Evolutionary conservation across 1,284 basidiomycete species (phyloP), one percentile per base, ranked within the genome.

Genomic region (Laetiporus sulphureus): DNA sequence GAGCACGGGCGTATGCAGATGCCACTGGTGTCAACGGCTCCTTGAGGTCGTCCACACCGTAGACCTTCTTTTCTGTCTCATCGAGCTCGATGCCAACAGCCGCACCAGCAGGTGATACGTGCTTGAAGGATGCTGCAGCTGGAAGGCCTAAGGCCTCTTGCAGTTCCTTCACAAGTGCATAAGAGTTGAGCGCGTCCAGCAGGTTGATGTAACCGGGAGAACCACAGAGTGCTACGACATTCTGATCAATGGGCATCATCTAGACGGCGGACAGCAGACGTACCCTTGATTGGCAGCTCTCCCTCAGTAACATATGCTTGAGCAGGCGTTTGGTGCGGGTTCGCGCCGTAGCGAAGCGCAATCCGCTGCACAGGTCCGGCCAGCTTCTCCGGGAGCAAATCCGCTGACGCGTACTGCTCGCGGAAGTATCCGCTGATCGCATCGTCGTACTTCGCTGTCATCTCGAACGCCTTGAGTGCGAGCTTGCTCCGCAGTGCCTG

Each of bases 151-250:
- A 79, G 1, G 88, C 89, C 53, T 83, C 84, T 38, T 92, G 83
- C 8, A 99, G 78, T 64, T 99, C 95, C 60, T 87, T 91, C 48
- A 99, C 95, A 36, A 99, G 80, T 1, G 91, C 95, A 64, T 89
- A 99, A 6, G 95, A 95, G 67, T 98, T 98, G 58, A 99, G 79
- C 0, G 92, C 93, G 58, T 99, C 96, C 44, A 99, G 77, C n/a
- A 99, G 77, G 72, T 99, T 99, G 73, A 99, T 99, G 68, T 98
- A 99, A 32, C 95, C 96, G 6, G 95, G 96, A 20, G 94, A 94
- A 18, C 96, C 96, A 54, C 81, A 85, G 15, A 99, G 74, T 32
- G 87, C 94, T 92, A 53, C 10, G 35, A 19, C 38, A 45, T 13
- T 19, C 20, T 27, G 13, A 16, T 32, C 10, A 19, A 20, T 5